Percentiles rank a stretch among this genome's conserved stretches.
These are phyloP conservation scores for Cladophialophora chaetospira DNA, from an alignment of 2,329 filamentous ascomycete species.

Conservation along the genomic window DNA sequence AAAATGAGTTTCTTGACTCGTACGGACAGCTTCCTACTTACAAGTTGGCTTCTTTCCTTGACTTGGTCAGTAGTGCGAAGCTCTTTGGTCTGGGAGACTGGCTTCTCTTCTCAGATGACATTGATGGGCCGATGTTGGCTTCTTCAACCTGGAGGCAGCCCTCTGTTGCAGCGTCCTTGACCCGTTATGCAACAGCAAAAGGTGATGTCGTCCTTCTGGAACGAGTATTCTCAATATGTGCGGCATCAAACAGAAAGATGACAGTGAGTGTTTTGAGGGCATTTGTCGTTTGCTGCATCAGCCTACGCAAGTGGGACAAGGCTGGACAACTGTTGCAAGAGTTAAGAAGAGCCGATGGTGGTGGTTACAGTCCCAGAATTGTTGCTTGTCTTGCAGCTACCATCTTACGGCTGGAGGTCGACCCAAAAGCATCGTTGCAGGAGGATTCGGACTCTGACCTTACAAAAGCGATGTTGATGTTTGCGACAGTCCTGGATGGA, in stretches of 20 bases:
- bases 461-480: slow-evolving; percentile 11
- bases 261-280: slow-evolving; percentile 28
- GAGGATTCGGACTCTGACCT: slow-evolving; percentile 11
- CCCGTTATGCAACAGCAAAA: slow-evolving; percentile 56
- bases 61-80: slow-evolving; percentile 51
- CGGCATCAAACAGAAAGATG: slow-evolving; percentile 11
- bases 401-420: slow-evolving; percentile 26
- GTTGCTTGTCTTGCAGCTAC: slow-evolving; percentile 42
- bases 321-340: slow-evolving; percentile 15
- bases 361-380: slow-evolving; percentile 35
- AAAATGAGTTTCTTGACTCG: slow-evolving; percentile 27
- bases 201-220: slow-evolving; percentile 41
- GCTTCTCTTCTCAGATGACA: slow-evolving; percentile 54
- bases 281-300: slow-evolving; percentile 22
- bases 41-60: slow-evolving; percentile 52
- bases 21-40: slow-evolving; percentile 32
- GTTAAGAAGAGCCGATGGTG: slow-evolving; percentile 26
- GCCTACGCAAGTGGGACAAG: slow-evolving; percentile 22
- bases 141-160: slow-evolving; percentile 48
- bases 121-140: slow-evolving; percentile 58
- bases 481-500: slow-evolving; percentile 26
- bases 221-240: slow-evolving; percentile 6
- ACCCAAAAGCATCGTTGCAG: not conserved
- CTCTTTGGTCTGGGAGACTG: slow-evolving; percentile 55
- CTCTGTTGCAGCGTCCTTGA: slow-evolving; percentile 54